phyloP scores from a whole-genome alignment of 148 eudicot species.

The Beta vulgaris region DNA sequence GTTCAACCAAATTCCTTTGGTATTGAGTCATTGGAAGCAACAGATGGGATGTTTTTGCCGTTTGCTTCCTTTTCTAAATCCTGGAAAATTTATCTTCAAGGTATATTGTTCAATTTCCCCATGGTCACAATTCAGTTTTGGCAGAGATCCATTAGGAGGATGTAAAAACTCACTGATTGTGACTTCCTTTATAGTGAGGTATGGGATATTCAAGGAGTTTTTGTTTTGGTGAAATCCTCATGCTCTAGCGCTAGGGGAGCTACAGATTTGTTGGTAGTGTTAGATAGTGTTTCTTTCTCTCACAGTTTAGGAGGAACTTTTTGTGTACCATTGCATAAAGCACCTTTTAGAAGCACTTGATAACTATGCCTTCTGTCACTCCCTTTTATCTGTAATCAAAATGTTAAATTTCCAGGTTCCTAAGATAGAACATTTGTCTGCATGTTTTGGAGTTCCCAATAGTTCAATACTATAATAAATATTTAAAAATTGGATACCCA shows the following conservation, averaged over 20 bases:
- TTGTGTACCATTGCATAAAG: background rate
- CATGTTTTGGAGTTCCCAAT: background rate
- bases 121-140: background rate
- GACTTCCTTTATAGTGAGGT: background rate
- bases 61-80: background rate
- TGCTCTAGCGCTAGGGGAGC: background rate
- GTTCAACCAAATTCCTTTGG: background rate
- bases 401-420: background rate
- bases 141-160: background rate
- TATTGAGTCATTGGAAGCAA: background rate
- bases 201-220: background rate
- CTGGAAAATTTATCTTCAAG: background rate
- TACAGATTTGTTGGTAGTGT: background rate
- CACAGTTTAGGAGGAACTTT: too few species aligned
- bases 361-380: background rate
- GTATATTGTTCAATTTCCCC: background rate
- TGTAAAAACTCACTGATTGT: too few species aligned
- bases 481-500: background rate
- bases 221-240: background rate
- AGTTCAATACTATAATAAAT: background rate
- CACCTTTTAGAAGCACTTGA: background rate
- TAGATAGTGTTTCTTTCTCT: too few species aligned
- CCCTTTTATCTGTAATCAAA: background rate
- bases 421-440: background rate
- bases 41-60: background rate